phyloP scores from a whole-genome alignment of 1,284 basidiomycete species.

The Heterobasidion occidentale region DNA sequence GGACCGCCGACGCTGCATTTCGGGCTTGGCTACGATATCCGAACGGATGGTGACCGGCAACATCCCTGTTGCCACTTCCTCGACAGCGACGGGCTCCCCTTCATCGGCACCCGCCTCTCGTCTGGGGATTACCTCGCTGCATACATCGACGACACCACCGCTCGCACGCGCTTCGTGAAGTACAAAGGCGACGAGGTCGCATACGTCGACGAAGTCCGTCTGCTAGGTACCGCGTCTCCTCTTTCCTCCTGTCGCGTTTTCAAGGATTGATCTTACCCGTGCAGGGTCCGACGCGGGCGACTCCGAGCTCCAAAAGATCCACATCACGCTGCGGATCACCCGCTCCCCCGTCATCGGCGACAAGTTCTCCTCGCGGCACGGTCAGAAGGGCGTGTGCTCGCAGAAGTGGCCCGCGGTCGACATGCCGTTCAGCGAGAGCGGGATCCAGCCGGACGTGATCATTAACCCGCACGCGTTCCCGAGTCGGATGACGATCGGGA shows the following conservation, averaged over 20 bases:
- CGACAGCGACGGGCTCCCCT: slow-evolving; percentile 83
- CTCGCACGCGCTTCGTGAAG: slow-evolving; percentile 81
- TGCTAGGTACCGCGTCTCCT: slow-evolving; percentile 60
- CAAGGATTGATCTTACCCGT: slow-evolving; percentile 1
- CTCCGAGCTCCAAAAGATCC: slow-evolving; percentile 86
- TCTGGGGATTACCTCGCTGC: slow-evolving; percentile 80
- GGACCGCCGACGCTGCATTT: slow-evolving; percentile 69
- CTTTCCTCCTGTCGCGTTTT: background rate
- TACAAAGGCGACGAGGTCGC: slow-evolving; percentile 96
- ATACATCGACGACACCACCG: slow-evolving; percentile 84
- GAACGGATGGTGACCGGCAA: slow-evolving; percentile 44
- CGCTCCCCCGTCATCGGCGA: slow-evolving; percentile 97
- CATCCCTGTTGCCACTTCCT: slow-evolving; percentile 57
- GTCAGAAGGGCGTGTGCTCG: slow-evolving; percentile 99
- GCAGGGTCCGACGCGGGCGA: slow-evolving; percentile 83
- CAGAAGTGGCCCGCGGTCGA: slow-evolving; percentile 98
- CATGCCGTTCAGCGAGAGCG: slow-evolving; percentile 99
- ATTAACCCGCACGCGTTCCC: slow-evolving; percentile 99
- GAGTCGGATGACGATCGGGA: slow-evolving; percentile 99
- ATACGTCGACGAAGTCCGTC: slow-evolving; percentile 88
- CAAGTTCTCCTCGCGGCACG: slow-evolving; percentile 98
- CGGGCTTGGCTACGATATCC: slow-evolving; percentile 78
- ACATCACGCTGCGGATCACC: slow-evolving; percentile 90
- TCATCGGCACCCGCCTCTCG: slow-evolving; percentile 64
- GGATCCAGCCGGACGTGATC: slow-evolving; percentile 98